Evolutionary conservation across 1,284 basidiomycete genomes (phyloP).

Genomic region (Apiotrichum mycotoxinovorans): DNA sequence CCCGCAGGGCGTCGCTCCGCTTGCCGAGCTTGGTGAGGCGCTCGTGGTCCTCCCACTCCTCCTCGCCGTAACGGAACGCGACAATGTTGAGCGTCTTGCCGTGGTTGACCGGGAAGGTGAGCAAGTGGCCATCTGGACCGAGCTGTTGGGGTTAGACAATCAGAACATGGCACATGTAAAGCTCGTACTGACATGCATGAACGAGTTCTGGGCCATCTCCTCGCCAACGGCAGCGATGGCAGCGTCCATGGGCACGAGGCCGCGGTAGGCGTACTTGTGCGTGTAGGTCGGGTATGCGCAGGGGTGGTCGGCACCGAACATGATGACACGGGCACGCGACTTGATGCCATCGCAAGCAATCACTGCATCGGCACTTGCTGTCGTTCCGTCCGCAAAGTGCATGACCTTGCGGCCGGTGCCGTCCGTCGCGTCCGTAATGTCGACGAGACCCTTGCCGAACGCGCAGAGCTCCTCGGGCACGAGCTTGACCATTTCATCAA

Average conservation of each 20-base stretch:
- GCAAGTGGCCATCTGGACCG: conserved; percentile 18
- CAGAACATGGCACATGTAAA: not conserved
- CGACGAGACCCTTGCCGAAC: conserved; percentile 18
- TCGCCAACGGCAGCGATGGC: conserved; percentile 16
- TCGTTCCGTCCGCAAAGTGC: conserved; percentile 19
- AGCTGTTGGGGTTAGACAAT: conserved; percentile 11
- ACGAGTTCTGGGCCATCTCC: conserved; percentile 18
- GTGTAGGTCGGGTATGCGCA: conserved; percentile 15
- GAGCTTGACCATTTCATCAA: conserved; percentile 23
- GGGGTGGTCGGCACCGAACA: conserved; percentile 16
- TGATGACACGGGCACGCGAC: conserved; percentile 2
- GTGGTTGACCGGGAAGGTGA: conserved; percentile 22
- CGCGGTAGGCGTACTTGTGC: conserved; percentile 25
- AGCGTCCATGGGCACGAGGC: conserved; percentile 17
- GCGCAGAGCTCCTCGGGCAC: conserved; percentile 5
- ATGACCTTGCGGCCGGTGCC: conserved; percentile 5
- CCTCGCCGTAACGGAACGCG: conserved; percentile 14
- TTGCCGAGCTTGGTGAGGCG: conserved; percentile 15
- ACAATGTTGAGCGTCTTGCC: conserved; percentile 24
- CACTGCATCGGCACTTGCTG: conserved; percentile 8
- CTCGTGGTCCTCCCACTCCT: conserved; percentile 12
- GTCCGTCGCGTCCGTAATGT: not conserved
- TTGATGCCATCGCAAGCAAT: conserved; percentile 26
- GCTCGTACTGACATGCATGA: conserved; percentile 18
- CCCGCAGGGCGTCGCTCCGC: conserved; percentile 11